Base-by-base conservation (phyloP, 345 rosid species). In the Carallia pectinifolia region DNA sequence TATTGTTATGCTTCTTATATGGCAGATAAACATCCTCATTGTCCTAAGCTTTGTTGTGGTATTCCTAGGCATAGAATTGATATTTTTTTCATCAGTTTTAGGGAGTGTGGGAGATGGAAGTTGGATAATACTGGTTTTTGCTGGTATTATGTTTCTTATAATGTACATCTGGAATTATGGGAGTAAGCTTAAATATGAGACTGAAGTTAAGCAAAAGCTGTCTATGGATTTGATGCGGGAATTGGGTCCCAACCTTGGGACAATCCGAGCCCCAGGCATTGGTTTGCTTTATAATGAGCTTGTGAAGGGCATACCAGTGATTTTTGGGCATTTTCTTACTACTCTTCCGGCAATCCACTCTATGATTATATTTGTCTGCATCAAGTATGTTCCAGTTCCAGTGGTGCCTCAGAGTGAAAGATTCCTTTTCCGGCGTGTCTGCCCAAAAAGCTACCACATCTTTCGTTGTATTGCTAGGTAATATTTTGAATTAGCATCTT, bases 401-500 rank as follows among this genome's bases (percentile, higher is more conserved):
- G 79, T 88, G 61, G 98, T 95, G 71, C 99, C 98, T 55, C 98
- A 90, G 80, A 88, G 87, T 79, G 98, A 95, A 83, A 82, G 99
- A 78, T 95, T 95, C 85, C 96, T 92, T 72, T 95, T 95, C 88
- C 90, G 94, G 60, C 87, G 96, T 33, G 99, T 92, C 70, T 92
- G 98, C 79, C 83, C 89, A 19, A 90, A 89, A 75, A 69, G 85
- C 82, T 95, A 90, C 82, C 99, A 95, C 85, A 86, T 92, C 62
- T 95, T 95, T 81, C 99, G 97, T 27, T 95, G 99, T 79, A 87
- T 95, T 75, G 98, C 98, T 61, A 89, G 99, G 99, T 95, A 79
- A 74, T 71, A 58, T 71, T 56, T 58, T 70, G 17, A 48, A 38
- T 61, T 44, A 13, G 17, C 50, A 44, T 73, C 65, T 33, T 66